Base-by-base conservation (phyloP, 805 yeast species). In the Huiozyma sinensis region DNA sequence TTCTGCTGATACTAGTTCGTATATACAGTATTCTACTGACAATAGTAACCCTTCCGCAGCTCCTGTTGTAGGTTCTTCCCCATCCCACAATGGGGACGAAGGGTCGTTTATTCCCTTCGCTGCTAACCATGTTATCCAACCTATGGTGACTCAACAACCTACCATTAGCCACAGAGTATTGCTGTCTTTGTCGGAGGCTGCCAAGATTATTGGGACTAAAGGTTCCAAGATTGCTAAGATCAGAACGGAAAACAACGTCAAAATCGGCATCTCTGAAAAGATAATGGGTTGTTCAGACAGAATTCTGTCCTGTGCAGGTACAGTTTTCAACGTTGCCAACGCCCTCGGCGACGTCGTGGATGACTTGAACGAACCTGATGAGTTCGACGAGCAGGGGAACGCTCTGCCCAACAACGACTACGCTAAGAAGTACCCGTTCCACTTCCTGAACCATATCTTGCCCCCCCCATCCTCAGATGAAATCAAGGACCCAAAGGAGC, bases 101-200 rank as follows among this genome's bases (percentile, higher is more conserved):
- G 24, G 24, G 24, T 17, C 24, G 24, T 17, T 17, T 17, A 17
- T 17, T 17, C 24, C 24, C 24, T 17, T 17, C 24, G 24, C 24
- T 17, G 24, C 24, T 17, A 17, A 17, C 24, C 24, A 17, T 17
- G 24, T 17, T 17, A 4, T 17, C 24, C 24, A 17, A 17, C 24
- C 24, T 10, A 17, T 34, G 17, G 12, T 12, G 9, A 9, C 37
- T 11, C 37, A 34, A 12, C 17, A 10, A 12, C 37, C 37, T 7
- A 34, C 37, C 3, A 34, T 34, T 12, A 34, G 12, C 37, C 43
- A 41, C 31, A 41, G 71, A 49, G 74, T 86, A 1, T 70, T 88
- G 29, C 83, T 88, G 13, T 79, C 92, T 2, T 76, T 88, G 44
- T 83, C 81, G 57, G 96, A 88, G 62, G 89, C 95, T 9, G 95